A percentile compares a stretch with the other conserved stretches of the same genome.
phyloP scores from a whole-genome alignment of 768 basidiomycete genomes.

The Trametes gibbosa region DNA sequence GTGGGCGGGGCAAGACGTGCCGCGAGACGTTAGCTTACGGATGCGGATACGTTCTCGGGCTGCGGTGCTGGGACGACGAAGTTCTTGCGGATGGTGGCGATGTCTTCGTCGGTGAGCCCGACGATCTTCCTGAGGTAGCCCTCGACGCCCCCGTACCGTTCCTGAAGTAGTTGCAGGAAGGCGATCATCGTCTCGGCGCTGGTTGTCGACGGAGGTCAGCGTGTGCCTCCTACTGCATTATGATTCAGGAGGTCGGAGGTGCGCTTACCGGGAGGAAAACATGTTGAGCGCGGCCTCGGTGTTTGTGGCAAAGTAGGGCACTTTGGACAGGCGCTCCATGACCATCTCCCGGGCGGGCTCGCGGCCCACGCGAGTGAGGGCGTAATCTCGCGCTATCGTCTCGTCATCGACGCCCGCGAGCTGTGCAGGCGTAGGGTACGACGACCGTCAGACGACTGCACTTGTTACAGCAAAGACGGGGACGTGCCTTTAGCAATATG shows the following conservation, averaged over 20 bases:
- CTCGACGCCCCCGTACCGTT: slow-evolving; percentile 68
- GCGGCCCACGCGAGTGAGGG: slow-evolving; percentile 73
- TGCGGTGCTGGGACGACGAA: slow-evolving; percentile 30
- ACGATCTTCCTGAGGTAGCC: slow-evolving; percentile 55
- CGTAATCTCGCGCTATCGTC: slow-evolving; percentile 68
- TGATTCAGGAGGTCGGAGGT: not conserved
- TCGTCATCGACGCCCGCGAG: slow-evolving; percentile 71
- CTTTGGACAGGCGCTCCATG: slow-evolving; percentile 62
- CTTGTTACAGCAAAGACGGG: too few relatives aligned
- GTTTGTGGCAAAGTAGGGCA: slow-evolving; percentile 72
- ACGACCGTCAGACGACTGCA: too few relatives aligned
- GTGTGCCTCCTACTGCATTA: too few relatives aligned
- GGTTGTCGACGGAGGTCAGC: not conserved
- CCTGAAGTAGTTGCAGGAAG: slow-evolving; percentile 57
- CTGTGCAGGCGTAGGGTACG: slow-evolving; percentile 33
- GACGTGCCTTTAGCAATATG: slow-evolving; percentile 60
- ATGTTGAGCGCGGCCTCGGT: slow-evolving; percentile 78
- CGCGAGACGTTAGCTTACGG: not conserved
- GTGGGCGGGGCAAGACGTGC: too few relatives aligned
- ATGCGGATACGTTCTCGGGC: not conserved
- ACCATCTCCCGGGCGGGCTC: slow-evolving; percentile 75
- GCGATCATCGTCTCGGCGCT: slow-evolving; percentile 79
- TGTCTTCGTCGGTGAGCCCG: slow-evolving; percentile 62
- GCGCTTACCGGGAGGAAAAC: slow-evolving; percentile 71
- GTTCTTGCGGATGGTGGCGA: slow-evolving; percentile 55